Conservation (phyloP, 1,139 yeast genomes). For the Taphrina flavorubra region DNA sequence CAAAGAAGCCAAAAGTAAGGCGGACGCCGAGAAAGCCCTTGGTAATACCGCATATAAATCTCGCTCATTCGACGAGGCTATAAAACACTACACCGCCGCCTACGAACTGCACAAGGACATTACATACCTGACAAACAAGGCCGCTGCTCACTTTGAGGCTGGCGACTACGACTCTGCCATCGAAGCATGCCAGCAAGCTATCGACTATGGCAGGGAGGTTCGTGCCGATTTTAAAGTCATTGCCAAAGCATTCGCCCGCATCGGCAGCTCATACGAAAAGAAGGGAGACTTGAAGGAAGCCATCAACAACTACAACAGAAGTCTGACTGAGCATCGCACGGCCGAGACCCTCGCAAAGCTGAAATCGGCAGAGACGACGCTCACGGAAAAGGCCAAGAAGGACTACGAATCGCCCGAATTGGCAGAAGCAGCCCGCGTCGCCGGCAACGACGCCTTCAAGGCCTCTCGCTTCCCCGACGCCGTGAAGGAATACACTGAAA, state of each 20-base stretch:
- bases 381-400: slow-evolving; percentile 75
- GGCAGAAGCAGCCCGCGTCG: slow-evolving; percentile 93
- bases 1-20: slow-evolving; percentile 58
- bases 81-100: slow-evolving; percentile 81
- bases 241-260: slow-evolving; percentile 89
- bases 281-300: slow-evolving; percentile 74
- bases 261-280: slow-evolving; percentile 82
- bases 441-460: slow-evolving; percentile 87
- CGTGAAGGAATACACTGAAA: slow-evolving; percentile 91
- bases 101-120: slow-evolving; percentile 83
- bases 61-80: slow-evolving; percentile 91
- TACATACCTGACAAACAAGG: slow-evolving; percentile 91
- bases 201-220: slow-evolving; percentile 84
- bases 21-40: slow-evolving; percentile 79
- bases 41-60: slow-evolving; percentile 88
- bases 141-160: slow-evolving; percentile 97
- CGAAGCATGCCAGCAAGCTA: slow-evolving; percentile 76
- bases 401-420: slow-evolving; percentile 85
- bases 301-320: slow-evolving; percentile 79
- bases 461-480: slow-evolving; percentile 97
- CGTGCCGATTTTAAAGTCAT: slow-evolving; percentile 91
- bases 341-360: slow-evolving; percentile 90
- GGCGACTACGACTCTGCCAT: slow-evolving; percentile 89
- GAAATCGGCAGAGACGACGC: slow-evolving; percentile 83
- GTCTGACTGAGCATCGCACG: slow-evolving; percentile 95